Base-by-base conservation (phyloP, 257 asterid species). In the Penstemon newberryi region DNA sequence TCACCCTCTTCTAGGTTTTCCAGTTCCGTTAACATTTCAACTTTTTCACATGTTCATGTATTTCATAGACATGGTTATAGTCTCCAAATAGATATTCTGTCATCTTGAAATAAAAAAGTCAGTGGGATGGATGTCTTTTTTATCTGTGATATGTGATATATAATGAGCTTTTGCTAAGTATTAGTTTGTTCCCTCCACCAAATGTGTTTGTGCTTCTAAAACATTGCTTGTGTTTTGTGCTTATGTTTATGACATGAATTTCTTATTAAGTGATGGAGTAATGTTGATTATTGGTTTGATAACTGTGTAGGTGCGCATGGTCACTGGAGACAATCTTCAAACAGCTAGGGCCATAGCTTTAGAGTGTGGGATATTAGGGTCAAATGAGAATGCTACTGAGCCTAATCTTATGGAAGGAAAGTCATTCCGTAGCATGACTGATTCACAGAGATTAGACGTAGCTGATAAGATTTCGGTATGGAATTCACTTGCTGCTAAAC, bases 331-430 rank as follows among this genome's bases (percentile, higher is more conserved):
- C 80, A 86, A 87, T 86, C 85, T 88, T 69, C 93, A 76, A 77
- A 90, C 98, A 47, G 98, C 98, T 58, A 83, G 61, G 68, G 97
- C 98, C 58, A 90, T 92, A 77, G 98, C 98, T 73, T 75, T 90
- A 68, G 98, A 92, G 74, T 92, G 98, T 71, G 98, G 98, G 60
- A 88, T 92, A 70, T 72, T 92, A 76, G 81, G 52, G 51, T 81
- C 96, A 63, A 78, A 86, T 75, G 83, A 83, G 25, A 93, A 90
- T 78, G 87, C 85, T 64, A 78, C 84, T 65, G 97, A 90, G 75
- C 93, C 95, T 70, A 84, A 87, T 79, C 77, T 92, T 56, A 92
- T 92, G 49, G 98, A 92, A 78, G 98, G 98, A 66, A 92, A 86
- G 76, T 19, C 80, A 60, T 92, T 92, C 37, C 92, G 97, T 45